phyloP scores from a whole-genome alignment of 495 filamentous ascomycete genomes.

The Cercophora samala region DNA sequence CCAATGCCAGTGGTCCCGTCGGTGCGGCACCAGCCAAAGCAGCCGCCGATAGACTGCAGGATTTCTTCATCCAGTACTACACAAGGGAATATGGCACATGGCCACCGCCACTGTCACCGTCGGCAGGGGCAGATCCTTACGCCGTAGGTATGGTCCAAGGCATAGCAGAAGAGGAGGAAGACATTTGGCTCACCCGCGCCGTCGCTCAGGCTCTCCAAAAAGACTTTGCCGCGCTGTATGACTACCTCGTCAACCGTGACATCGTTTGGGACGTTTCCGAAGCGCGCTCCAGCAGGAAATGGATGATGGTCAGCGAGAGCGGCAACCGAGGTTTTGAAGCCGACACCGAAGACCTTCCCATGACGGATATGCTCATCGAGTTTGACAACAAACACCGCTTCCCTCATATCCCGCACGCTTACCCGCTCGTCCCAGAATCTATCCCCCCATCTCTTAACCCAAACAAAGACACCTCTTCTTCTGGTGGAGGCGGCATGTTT shows the following conservation, averaged over 20 bases:
- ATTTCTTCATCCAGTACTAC: constrained; percentile 56
- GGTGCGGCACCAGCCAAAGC: constrained; percentile 39
- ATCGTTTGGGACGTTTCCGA: constrained; percentile 61
- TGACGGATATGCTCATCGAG: constrained; percentile 64
- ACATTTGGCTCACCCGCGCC: constrained; percentile 58
- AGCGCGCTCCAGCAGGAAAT: constrained; percentile 54
- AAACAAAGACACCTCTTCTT: background rate
- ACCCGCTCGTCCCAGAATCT: constrained; percentile 59
- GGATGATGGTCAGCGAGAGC: constrained; percentile 57
- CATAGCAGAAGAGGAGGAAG: constrained; percentile 43
- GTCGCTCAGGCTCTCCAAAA: constrained; percentile 56
- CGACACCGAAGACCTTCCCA: constrained; percentile 56
- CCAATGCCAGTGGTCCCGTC: constrained; percentile 28
- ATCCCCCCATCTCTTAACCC: constrained; percentile 34
- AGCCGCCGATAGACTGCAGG: constrained; percentile 53
- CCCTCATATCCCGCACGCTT: constrained; percentile 67
- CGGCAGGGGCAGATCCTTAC: constrained; percentile 27
- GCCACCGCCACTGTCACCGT: constrained; percentile 44
- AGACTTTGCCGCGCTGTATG: constrained; percentile 67
- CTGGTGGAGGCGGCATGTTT: constrained; percentile 19
- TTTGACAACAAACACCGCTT: constrained; percentile 63
- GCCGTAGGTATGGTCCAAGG: constrained; percentile 46
- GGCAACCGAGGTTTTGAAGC: constrained; percentile 54
- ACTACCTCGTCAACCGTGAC: constrained; percentile 69
- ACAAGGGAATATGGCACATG: constrained; percentile 51